These are phyloP conservation scores for Linderniella brevidens DNA, from an alignment of 257 asterid genomes.

Conservation along the genomic window DNA sequence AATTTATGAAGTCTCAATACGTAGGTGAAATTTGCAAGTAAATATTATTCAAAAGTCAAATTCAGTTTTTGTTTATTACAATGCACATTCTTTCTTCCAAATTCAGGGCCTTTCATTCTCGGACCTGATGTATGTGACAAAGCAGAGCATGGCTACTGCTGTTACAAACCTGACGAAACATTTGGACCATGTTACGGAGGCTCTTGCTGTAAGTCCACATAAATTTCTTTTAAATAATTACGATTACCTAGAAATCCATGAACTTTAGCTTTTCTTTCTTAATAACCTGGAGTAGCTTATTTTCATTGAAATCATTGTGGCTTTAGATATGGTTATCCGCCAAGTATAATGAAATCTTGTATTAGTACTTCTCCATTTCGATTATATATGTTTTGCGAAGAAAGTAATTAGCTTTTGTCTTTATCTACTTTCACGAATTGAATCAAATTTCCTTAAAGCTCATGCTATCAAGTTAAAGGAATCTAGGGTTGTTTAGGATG, in stretches of 20 bases:
- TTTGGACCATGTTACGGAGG: constrained; percentile 68
- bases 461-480: too few relatives aligned
- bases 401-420: too few relatives aligned
- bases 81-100: constrained; percentile 4
- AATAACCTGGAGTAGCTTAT: too few relatives aligned
- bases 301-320: too few relatives aligned
- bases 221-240: background rate
- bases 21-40: constrained; percentile 2
- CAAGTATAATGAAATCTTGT: too few relatives aligned
- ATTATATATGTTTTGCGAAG: too few relatives aligned
- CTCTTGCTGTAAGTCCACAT: constrained; percentile 55
- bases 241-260: constrained; percentile 3
- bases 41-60: constrained; percentile 1
- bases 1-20: background rate
- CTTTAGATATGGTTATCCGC: too few relatives aligned
- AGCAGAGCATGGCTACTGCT: constrained; percentile 64
- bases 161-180: constrained; percentile 73
- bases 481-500: too few relatives aligned
- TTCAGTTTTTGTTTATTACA: constrained; percentile 7
- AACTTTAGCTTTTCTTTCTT: too few relatives aligned
- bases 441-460: too few relatives aligned
- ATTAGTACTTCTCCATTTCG: too few relatives aligned
- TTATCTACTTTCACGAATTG: too few relatives aligned
- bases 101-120: constrained; percentile 71
- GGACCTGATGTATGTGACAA: constrained; percentile 85